Percentiles rank a stretch among this genome's conserved stretches.
These are phyloP conservation scores for Didymosphaeria variabile DNA, from an alignment of 2,329 filamentous ascomycete species.

Conservation along the genomic window DNA sequence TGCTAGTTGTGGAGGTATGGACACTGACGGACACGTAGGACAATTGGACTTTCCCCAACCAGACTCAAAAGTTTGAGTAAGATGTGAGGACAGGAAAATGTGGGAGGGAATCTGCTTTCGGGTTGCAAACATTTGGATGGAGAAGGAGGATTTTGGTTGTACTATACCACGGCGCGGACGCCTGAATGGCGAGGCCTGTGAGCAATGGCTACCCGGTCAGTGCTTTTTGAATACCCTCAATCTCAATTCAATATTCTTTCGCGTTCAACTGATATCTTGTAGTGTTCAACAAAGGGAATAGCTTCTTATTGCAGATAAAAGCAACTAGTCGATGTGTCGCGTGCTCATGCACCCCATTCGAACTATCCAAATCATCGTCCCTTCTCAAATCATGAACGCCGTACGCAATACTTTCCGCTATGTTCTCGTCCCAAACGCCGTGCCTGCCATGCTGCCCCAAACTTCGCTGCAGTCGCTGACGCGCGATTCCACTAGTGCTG, in stretches of 20 bases:
- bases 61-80: constrained; percentile 18
- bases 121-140: neutral
- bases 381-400: constrained; percentile 10
- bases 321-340: neutral
- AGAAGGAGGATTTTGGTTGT: neutral
- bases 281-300: neutral
- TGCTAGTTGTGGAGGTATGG: neutral
- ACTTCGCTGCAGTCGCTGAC: constrained; percentile 35
- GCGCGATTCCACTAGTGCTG: constrained; percentile 5
- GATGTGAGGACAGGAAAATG: neutral
- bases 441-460: constrained; percentile 21
- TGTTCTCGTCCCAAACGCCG: constrained; percentile 14
- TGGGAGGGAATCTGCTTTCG: neutral
- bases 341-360: neutral
- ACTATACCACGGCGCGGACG: constrained; percentile 3
- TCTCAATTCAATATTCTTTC: neutral
- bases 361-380: neutral
- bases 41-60: constrained; percentile 21
- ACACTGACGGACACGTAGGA: constrained; percentile 16
- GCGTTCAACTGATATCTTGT: neutral
- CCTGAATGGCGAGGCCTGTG: neutral
- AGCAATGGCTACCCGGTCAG: neutral
- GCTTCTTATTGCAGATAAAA: constrained; percentile 4
- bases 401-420: neutral
- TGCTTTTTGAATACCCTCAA: neutral